These are phyloP conservation scores for Podospora sp. DNA, from an alignment of 495 filamentous ascomycete genomes.

Conservation along the genomic window DNA sequence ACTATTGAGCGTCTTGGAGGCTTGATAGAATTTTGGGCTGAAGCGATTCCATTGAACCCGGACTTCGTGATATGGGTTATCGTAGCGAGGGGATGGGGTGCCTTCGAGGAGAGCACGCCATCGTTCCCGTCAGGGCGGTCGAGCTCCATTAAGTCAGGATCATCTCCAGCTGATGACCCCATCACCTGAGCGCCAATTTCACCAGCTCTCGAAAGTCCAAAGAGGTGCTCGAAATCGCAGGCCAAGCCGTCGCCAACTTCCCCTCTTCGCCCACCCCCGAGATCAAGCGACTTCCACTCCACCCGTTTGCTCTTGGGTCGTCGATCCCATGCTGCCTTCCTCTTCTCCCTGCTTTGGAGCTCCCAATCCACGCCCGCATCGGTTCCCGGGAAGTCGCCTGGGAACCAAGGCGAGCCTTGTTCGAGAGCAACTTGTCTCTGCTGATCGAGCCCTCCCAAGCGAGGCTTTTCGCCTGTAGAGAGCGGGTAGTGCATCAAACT, in stretches of 20 bases:
- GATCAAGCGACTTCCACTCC: conserved; percentile 73
- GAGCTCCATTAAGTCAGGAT: conserved; percentile 30
- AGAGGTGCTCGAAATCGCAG: conserved; percentile 81
- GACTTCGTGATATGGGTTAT: conserved; percentile 37
- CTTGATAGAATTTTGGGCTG: conserved; percentile 14
- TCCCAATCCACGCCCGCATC: conserved; percentile 80
- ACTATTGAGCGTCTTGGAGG: conserved; percentile 34
- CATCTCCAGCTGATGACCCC: conserved; percentile 18
- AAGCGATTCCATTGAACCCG: conserved; percentile 30
- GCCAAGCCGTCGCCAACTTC: conserved; percentile 83
- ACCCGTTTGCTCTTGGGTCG: conserved; percentile 80
- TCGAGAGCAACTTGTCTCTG: conserved; percentile 82
- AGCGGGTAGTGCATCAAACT: conserved; percentile 82
- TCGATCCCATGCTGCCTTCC: conserved; percentile 71
- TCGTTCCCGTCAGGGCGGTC: conserved; percentile 21
- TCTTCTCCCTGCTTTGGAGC: conserved; percentile 60
- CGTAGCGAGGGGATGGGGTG: conserved; percentile 12
- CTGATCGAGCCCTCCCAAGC: conserved; percentile 82
- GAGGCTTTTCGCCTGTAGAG: conserved; percentile 73
- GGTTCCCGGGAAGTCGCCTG: conserved; percentile 84
- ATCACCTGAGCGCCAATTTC: conserved; percentile 29
- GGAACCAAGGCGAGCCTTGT: conserved; percentile 79
- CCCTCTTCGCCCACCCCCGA: conserved; percentile 75
- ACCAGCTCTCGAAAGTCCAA: conserved; percentile 29
- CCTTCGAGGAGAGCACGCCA: neutral